Evolutionary conservation across 2,329 filamentous ascomycete genomes (phyloP), one percentile per base, ranked within the genome.

Genomic region (Ceratocystis huliohia): DNA sequence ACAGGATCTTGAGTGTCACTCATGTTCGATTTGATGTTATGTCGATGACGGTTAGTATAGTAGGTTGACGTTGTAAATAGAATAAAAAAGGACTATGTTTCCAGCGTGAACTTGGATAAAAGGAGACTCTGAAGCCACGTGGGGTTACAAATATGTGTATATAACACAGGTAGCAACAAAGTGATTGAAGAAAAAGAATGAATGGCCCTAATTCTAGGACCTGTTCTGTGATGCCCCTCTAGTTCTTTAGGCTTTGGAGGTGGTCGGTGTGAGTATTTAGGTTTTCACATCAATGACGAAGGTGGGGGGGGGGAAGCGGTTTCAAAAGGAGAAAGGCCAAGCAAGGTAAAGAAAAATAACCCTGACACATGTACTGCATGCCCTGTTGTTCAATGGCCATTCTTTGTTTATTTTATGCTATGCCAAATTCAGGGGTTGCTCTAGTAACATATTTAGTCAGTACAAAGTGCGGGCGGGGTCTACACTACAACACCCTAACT

Each of bases 1-100:
- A 87, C 84, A 48, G 84, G 75, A 70, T 87, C 83, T 68, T 77
- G 76, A 69, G 77, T 75, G 46, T 71, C 71, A 69, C 78, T 77
- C 78, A 85, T 84, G 72, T 72, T 76, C 37, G 37, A 13, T 15
- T 41, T 41, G 3, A 15, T 41, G 37, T 13, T 41, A 41, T 41
- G 37, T 41, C 37, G 37, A 41, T 15, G 37, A 5, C 37, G 10
- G 37, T 4, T 41, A 2, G 30, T 8, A 13, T 62, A 25, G 17
- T 20, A 44, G 5, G 59, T 15, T 62, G 30, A 41, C 22, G 20
- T 30, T 44, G 59, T 13, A 44, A 45, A n/a, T 0, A n/a, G 33
- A 62, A 22, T 53, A 22, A n/a, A 22, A 41, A 41, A 41, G 13
- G 37, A 3, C 10, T 10, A 15, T 1, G 37, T 41, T 41, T 41